Evolutionary conservation across 805 yeast species (phyloP).

Genomic region (Sugiyamaella marilandica): DNA sequence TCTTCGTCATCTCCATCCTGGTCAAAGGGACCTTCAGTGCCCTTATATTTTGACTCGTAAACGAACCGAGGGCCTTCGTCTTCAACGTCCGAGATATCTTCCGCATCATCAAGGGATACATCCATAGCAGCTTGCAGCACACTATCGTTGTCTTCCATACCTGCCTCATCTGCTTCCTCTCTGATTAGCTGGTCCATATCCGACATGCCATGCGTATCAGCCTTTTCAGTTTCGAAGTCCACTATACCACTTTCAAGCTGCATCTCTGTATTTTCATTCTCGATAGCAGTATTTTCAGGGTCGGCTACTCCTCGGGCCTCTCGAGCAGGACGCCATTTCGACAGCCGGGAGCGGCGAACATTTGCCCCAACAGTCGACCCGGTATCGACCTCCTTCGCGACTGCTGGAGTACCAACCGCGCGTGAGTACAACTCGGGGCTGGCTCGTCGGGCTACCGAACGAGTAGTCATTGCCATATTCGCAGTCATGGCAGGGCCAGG

Average conservation of each 20-base stretch:
- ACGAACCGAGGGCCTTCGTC: constrained; percentile 17
- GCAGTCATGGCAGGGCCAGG: not conserved
- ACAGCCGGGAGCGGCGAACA: not conserved
- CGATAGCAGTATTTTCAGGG: not conserved
- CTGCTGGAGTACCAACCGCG: not conserved
- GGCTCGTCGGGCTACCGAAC: not conserved
- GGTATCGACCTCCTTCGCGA: not conserved
- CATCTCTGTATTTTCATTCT: not conserved
- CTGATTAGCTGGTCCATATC: too few species aligned
- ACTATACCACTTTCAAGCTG: not conserved
- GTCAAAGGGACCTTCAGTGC: constrained; percentile 3
- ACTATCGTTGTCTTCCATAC: not conserved
- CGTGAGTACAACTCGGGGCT: not conserved
- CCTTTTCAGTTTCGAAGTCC: too few species aligned
- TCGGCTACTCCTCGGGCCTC: not conserved
- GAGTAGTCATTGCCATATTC: not conserved
- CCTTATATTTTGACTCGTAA: constrained; percentile 15
- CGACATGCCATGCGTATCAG: too few species aligned
- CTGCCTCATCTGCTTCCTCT: not conserved
- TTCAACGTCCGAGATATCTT: constrained; percentile 8
- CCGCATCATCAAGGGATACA: not conserved
- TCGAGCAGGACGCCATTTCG: not conserved
- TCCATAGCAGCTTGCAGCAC: not conserved
- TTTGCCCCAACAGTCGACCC: not conserved
- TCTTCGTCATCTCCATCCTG: not conserved